Evolutionary conservation across 371 early-diverging fungal genomes (phyloP).

Genomic region (Mortierella sp.): DNA sequence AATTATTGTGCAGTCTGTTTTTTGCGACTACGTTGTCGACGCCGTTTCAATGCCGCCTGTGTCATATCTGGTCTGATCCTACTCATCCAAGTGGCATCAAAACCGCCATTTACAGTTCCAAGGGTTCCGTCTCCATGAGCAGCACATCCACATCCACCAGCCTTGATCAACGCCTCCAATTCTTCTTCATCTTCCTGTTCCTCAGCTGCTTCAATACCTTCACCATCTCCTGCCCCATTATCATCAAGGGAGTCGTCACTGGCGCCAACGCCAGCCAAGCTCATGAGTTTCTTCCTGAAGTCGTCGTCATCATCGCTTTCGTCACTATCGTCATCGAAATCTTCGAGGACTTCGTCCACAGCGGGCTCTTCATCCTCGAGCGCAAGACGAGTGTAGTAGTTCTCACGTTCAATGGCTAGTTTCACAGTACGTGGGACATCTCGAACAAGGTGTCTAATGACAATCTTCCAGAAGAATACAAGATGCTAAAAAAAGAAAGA

Average conservation of each 20-base stretch:
- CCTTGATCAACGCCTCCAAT: conserved; percentile 52
- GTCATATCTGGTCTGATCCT: conserved; percentile 33
- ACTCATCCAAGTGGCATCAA: conserved; percentile 55
- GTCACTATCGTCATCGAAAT: conserved; percentile 33
- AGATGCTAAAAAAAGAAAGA: conserved; percentile 44
- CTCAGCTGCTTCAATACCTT: conserved; percentile 7
- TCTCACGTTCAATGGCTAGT: conserved; percentile 61
- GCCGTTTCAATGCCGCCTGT: conserved; percentile 28
- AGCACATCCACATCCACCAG: conserved; percentile 53
- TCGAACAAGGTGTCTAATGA: conserved; percentile 57
- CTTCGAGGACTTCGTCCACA: conserved; percentile 52
- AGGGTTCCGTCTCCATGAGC: conserved; percentile 48
- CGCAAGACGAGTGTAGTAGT: conserved; percentile 53
- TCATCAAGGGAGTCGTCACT: conserved; percentile 1
- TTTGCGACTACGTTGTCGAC: conserved; percentile 30
- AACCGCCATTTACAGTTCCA: conserved; percentile 42
- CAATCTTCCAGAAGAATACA: conserved; percentile 57
- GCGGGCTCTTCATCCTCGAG: conserved; percentile 56
- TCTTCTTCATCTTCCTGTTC: conserved; percentile 33
- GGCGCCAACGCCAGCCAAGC: background rate
- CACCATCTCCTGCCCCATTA: background rate
- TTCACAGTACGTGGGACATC: conserved; percentile 60
- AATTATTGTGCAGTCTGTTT: background rate
- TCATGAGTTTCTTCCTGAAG: background rate
- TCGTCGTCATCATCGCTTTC: conserved; percentile 43